phyloP scores from a whole-genome alignment of 306 rosid species.

The Lathyrus sativus region DNA sequence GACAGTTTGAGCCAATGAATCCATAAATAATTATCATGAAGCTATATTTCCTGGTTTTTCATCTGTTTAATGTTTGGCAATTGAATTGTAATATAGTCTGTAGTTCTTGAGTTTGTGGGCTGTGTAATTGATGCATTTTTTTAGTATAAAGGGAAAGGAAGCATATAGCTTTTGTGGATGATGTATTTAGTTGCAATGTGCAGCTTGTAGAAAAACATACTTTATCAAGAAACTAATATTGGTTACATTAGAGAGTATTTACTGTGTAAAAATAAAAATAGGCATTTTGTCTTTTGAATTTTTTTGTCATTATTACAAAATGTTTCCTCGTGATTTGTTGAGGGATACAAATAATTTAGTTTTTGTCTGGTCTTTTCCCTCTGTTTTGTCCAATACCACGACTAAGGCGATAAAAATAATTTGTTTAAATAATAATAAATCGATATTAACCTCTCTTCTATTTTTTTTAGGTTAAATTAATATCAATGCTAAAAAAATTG shows the following conservation, averaged over 20 bases:
- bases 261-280: slow-evolving; percentile 1
- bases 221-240: slow-evolving; percentile 1
- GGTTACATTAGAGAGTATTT: background rate
- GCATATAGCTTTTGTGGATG: background rate
- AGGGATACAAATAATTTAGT: background rate
- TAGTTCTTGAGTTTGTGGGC: slow-evolving; percentile 23
- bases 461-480: too few species aligned
- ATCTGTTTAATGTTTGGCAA: slow-evolving; percentile 20
- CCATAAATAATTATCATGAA: slow-evolving; percentile 25
- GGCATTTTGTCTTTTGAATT: background rate
- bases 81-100: slow-evolving; percentile 22
- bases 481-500: too few species aligned
- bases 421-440: too few species aligned
- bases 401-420: too few species aligned
- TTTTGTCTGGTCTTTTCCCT: background rate
- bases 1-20: slow-evolving; percentile 34
- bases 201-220: slow-evolving; percentile 11
- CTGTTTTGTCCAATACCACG: background rate
- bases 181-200: slow-evolving; percentile 28
- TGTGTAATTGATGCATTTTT: slow-evolving; percentile 29
- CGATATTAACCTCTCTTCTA: too few species aligned
- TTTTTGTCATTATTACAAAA: background rate
- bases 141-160: slow-evolving; percentile 21
- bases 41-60: slow-evolving; percentile 23
- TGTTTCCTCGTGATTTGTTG: background rate